Base-by-base conservation (phyloP, 495 filamentous ascomycete species). In the Penicillium desertorum region DNA sequence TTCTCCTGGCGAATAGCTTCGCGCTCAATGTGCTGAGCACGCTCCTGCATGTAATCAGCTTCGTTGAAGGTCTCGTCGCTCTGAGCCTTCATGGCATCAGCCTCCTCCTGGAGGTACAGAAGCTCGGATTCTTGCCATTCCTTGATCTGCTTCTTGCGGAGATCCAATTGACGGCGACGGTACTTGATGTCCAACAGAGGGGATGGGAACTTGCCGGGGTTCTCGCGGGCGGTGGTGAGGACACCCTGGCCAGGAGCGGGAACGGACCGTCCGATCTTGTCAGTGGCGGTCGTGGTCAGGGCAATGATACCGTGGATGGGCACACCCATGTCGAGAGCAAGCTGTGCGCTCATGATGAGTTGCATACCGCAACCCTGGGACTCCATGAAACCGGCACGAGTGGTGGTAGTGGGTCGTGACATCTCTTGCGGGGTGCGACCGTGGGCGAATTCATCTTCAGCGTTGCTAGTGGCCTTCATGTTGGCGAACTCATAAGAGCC, bases 401-500 rank as follows among this genome's bases (percentile, higher is more conserved):
- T 98, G 9, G 94, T 99, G 9, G 94, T 98, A 9, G 94, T 94
- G 1, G 94, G 94, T 44, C 94, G 85, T 0, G 94, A 99, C 94
- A 99, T 99, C 77, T 99, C 94, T 68, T 85, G 85, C 0, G 94
- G 95, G 34, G 94, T 96, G 60, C 94, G 89, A 34, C 94, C 94
- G 63, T 97, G 93, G 7, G 89, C 91, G 65, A 98, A 89, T 67
- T 98, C 94, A 58, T 97, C 91, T 51, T 96, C 87, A 23, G 92
- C 91, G 63, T 97, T 99, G 81, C 90, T 96, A 43, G 94, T 99
- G 32, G 94, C 94, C 75, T 96, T 95, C 94, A 99, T 99, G 77
- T 99, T 99, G 80, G 94, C 94, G 69, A 99, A 99, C 73, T 99
- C 94, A 63, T 96, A 98, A 5, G 94, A 97, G 50, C 95, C 94